phyloP scores from a whole-genome alignment of 495 filamentous ascomycete species.

The Penicillium steckii region DNA sequence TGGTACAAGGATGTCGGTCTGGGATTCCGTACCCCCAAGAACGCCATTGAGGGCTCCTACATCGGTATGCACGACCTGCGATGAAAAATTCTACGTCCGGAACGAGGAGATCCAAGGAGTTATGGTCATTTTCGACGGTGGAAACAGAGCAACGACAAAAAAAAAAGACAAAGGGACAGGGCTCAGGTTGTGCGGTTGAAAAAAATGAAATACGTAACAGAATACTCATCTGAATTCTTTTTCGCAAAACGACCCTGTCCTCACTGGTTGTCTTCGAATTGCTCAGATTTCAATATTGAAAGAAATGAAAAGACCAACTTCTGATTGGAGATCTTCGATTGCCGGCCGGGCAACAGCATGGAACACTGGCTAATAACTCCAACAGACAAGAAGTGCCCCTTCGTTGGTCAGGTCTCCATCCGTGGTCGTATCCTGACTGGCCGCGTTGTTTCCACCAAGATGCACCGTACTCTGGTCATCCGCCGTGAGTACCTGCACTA shows the following conservation, averaged over 20 bases:
- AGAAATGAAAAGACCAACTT: constrained; percentile 6
- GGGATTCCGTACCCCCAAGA: constrained; percentile 96
- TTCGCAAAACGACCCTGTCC: neutral
- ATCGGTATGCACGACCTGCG: constrained; percentile 76
- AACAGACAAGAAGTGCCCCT: constrained; percentile 99
- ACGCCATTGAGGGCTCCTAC: constrained; percentile 95
- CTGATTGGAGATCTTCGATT: constrained; percentile 12
- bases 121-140: constrained; percentile 25
- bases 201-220: neutral
- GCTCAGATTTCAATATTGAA: constrained; percentile 3
- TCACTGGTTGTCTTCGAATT: neutral
- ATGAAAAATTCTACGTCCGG: constrained; percentile 19
- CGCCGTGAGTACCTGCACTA: constrained; percentile 99
- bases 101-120: constrained; percentile 19
- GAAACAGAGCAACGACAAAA: constrained; percentile 16
- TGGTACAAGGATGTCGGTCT: constrained; percentile 99
- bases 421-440: constrained; percentile 99
- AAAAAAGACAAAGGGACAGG: neutral
- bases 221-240: neutral
- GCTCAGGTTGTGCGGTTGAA: neutral
- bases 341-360: constrained; percentile 4
- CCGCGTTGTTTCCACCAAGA: constrained; percentile 98
- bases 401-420: constrained; percentile 96
- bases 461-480: constrained; percentile 99
- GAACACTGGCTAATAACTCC: constrained; percentile 26